Conservation (phyloP, 495 filamentous ascomycete genomes). For the Amorphotheca resinae region DNA sequence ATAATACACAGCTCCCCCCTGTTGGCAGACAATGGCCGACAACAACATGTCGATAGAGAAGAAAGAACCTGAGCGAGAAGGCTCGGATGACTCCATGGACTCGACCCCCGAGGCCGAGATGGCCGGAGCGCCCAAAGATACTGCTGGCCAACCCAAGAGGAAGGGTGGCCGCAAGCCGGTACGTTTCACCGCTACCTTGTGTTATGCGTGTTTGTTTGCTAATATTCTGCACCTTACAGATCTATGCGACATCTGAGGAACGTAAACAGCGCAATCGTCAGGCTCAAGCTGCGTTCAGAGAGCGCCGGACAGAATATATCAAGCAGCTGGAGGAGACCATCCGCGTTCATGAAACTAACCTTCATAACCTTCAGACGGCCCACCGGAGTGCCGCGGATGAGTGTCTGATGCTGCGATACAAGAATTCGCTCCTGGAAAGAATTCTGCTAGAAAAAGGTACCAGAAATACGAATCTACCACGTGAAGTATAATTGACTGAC, state of each 20-base stretch:
- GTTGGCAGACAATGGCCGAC: constrained; percentile 17
- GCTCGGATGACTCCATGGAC: constrained; percentile 41
- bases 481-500: neutral
- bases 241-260: constrained; percentile 97
- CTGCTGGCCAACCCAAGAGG: constrained; percentile 51
- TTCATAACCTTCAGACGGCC: constrained; percentile 83
- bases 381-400: constrained; percentile 93
- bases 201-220: constrained; percentile 17
- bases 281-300: constrained; percentile 92
- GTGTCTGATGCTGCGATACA: constrained; percentile 95
- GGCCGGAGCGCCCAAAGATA: constrained; percentile 21
- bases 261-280: constrained; percentile 96
- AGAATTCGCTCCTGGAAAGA: constrained; percentile 90
- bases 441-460: constrained; percentile 92
- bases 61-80: constrained; percentile 34
- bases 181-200: constrained; percentile 22
- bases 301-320: constrained; percentile 96
- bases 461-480: neutral
- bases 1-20: constrained; percentile 4
- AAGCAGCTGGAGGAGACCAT: constrained; percentile 97
- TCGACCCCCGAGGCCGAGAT: constrained; percentile 42
- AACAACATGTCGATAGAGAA: constrained; percentile 44
- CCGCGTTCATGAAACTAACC: constrained; percentile 88
- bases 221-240: constrained; percentile 49
- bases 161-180: constrained; percentile 97